Conservation (phyloP, 495 filamentous ascomycete species). For the Trichoderma orchidacearum region DNA sequence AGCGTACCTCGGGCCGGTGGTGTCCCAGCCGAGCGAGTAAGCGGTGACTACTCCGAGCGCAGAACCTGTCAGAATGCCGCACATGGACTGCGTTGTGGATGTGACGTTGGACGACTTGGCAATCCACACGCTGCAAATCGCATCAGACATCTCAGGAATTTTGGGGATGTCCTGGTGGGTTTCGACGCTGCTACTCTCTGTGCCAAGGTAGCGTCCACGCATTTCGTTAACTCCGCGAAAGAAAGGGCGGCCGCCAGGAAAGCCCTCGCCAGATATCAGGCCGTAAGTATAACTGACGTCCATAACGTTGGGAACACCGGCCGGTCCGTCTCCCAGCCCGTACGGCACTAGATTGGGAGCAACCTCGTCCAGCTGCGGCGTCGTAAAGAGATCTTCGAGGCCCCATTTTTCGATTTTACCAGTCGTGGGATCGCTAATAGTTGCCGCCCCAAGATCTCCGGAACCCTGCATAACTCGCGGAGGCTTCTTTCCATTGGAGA, state of each 20-base stretch:
- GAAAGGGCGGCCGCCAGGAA: conserved; percentile 63
- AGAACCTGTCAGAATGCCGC: conserved; percentile 76
- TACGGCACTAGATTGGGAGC: conserved; percentile 62
- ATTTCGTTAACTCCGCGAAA: conserved; percentile 63
- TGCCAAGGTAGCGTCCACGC: conserved; percentile 59
- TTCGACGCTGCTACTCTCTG: conserved; percentile 29
- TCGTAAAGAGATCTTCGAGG: conserved; percentile 55
- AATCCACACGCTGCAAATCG: conserved; percentile 76
- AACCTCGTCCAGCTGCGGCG: conserved; percentile 61
- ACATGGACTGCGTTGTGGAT: conserved; percentile 56
- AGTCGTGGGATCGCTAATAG: conserved; percentile 58
- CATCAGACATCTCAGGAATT: conserved; percentile 43
- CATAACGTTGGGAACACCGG: conserved; percentile 72
- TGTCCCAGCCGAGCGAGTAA: conserved; percentile 61
- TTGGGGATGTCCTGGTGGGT: conserved; percentile 56
- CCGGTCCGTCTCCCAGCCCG: conserved; percentile 61
- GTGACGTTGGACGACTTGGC: conserved; percentile 65
- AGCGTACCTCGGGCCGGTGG: conserved; percentile 49
- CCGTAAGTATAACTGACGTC: conserved; percentile 78
- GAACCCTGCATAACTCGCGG: conserved; percentile 73
- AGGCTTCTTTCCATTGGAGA: conserved; percentile 50
- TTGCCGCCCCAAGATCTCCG: conserved; percentile 57
- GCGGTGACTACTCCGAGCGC: conserved; percentile 74
- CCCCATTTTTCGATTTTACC: conserved; percentile 81
- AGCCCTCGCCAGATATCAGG: conserved; percentile 72